Conservation (phyloP, 129 eudicot genomes). For the Daucus carota region DNA sequence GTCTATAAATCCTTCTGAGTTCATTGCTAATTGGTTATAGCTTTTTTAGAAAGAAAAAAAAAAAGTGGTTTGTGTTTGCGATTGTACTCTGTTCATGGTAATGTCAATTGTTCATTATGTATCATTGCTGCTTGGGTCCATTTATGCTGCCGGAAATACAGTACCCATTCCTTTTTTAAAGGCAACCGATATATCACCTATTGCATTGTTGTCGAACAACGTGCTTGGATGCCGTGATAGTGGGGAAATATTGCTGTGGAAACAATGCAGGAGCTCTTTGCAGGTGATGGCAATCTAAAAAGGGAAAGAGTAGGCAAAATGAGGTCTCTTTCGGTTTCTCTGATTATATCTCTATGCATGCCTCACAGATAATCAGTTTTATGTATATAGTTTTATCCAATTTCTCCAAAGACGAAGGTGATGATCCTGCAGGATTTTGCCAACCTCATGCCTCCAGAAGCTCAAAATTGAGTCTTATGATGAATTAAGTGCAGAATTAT, state of each 20-base stretch:
- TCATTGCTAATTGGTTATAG: neutral
- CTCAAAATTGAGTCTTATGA: too few relatives aligned
- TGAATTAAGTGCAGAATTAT: too few relatives aligned
- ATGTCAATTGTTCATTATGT: neutral
- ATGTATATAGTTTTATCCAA: conserved; percentile 3
- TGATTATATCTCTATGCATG: conserved; percentile 4
- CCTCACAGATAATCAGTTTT: neutral
- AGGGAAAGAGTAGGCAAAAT: conserved; percentile 80
- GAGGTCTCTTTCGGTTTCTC: conserved; percentile 50
- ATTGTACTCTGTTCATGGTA: neutral
- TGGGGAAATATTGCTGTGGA: conserved; percentile 78
- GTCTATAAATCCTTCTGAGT: neutral
- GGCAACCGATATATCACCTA: conserved; percentile 97
- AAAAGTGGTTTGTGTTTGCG: neutral
- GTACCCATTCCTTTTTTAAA: conserved; percentile 92
- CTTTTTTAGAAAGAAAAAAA: neutral
- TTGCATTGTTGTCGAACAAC: conserved; percentile 80
- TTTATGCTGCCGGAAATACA: conserved; percentile 96
- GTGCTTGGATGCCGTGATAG: conserved; percentile 67
- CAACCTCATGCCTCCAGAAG: too few relatives aligned
- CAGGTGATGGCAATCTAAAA: conserved; percentile 75
- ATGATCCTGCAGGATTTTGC: too few relatives aligned
- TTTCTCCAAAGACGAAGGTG: too few relatives aligned
- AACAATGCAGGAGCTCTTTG: conserved; percentile 91
- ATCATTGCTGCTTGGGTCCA: conserved; percentile 80